phyloP scores from a whole-genome alignment of 2,329 filamentous ascomycete species.

The Alternaria atra region DNA sequence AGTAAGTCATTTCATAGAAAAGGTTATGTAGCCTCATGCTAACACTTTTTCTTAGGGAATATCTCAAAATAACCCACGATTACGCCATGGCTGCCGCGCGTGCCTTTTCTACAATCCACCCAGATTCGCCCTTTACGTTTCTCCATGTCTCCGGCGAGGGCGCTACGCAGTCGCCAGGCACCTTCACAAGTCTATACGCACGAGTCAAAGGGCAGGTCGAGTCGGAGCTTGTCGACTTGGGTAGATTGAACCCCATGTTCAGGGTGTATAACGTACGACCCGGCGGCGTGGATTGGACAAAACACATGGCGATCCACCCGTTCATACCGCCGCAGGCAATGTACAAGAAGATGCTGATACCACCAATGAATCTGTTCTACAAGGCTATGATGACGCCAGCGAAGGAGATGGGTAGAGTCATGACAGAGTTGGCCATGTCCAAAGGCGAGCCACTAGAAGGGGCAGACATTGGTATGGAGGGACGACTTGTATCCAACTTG shows the following conservation, averaged over 20 bases:
- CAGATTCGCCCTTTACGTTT: constrained; percentile 69
- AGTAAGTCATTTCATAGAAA: constrained; percentile 54
- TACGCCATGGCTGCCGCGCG: constrained; percentile 71
- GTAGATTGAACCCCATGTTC: constrained; percentile 57
- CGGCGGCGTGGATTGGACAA: constrained; percentile 63
- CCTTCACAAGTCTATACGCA: constrained; percentile 66
- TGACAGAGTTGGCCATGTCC: constrained; percentile 60
- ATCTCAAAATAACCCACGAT: constrained; percentile 72
- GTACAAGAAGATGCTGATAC: constrained; percentile 31
- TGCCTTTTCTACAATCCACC: constrained; percentile 64
- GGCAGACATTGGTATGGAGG: constrained; percentile 51
- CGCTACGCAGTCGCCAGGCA: constrained; percentile 65
- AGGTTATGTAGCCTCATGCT: background rate
- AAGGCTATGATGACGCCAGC: constrained; percentile 56
- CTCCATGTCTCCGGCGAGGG: constrained; percentile 74
- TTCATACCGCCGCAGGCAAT: constrained; percentile 42
- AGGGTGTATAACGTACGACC: constrained; percentile 68
- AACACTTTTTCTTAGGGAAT: constrained; percentile 57
- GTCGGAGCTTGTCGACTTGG: constrained; percentile 63
- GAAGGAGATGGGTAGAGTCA: constrained; percentile 57
- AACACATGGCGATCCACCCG: constrained; percentile 53
- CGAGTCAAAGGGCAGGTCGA: constrained; percentile 75
- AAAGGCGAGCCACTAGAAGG: constrained; percentile 54
- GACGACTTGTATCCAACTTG: constrained; percentile 51
- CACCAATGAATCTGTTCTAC: constrained; percentile 38